Evolutionary conservation across 169 alveolate species (phyloP), one percentile per base, ranked within the genome.

Genomic region (Theileria equi): DNA sequence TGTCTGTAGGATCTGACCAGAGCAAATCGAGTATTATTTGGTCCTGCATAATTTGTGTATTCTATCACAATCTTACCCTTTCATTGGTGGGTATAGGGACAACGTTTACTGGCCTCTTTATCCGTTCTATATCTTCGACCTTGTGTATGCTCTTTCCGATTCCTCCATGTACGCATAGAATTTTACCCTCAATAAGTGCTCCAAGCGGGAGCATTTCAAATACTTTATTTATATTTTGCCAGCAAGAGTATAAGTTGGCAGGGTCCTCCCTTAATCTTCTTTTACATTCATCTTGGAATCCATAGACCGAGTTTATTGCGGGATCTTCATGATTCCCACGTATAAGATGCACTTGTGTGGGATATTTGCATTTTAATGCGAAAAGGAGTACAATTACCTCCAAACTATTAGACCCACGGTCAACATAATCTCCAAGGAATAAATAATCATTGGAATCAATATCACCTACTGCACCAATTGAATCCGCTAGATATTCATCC

Each of bases 251-350:
- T 10, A 96, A 95, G 64, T 93, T 97, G 36, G 88, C 94, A 2
- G 97, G 91, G 48, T 96, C 99, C 80, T 98, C 99, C 38, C 97
- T 92, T 29, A 98, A 80, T 41, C 99, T 88, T 36, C 95, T 82
- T 47, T 93, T 88, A 87, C 99, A 98, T 82, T 98, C 99, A 60
- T 97, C 99, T 40, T 96, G 95, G 83, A 98, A 97, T 13, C 99
- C 99, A 80, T 97, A 98, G 19, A 97, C 91, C 58, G 97, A 90
- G 59, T 98, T 98, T 44, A 98, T 97, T 74, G 98, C 95, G 43
- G 96, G 97, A 78, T 98, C 99, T 89, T 97, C 99, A 81, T 96
- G 99, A 80, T 96, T 96, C 0, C 99, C 99, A 66, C 99, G 84
- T 21, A 98, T 88, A 77, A 98, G 72, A 81, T 98, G 99, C 23